Percentiles rank a stretch among this genome's conserved stretches.
phyloP scores from a whole-genome alignment of 805 yeast genomes.

The Saturnispora dispora region DNA sequence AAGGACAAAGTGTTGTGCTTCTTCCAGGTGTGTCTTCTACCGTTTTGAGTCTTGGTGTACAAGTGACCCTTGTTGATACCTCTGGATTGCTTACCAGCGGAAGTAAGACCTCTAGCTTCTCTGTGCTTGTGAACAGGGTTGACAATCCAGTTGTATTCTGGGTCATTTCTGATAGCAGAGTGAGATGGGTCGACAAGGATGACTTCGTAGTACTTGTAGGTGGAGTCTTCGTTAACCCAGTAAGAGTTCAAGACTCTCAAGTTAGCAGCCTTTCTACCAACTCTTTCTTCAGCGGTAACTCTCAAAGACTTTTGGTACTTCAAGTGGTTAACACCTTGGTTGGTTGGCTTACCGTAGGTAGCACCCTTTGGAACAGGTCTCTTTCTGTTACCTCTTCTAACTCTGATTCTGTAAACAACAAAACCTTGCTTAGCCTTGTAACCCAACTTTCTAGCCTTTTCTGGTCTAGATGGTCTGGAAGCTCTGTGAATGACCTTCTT shows the following conservation, averaged over 20 bases:
- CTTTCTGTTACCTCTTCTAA: conserved; percentile 99
- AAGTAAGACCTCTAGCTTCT: conserved; percentile 97
- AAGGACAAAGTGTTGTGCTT: conserved; percentile 95
- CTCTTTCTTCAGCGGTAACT: conserved; percentile 99
- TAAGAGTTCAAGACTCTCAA: conserved; percentile 98
- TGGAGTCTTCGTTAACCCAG: conserved; percentile 99
- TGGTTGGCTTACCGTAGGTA: conserved; percentile 99
- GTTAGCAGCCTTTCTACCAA: conserved; percentile 97
- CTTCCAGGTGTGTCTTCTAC: conserved; percentile 99
- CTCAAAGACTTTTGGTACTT: conserved; percentile 98
- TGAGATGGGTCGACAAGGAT: conserved; percentile 96
- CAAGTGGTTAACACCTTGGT: conserved; percentile 99
- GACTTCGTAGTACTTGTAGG: conserved; percentile 98
- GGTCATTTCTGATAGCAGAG: conserved; percentile 97
- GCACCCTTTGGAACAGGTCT: conserved; percentile 99
- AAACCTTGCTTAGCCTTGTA: conserved; percentile 99
- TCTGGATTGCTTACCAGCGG: conserved; percentile 98
- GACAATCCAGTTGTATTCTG: conserved; percentile 99
- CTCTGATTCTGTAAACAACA: conserved; percentile 97
- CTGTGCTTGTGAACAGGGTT: conserved; percentile 99
- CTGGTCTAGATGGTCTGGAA: conserved; percentile 97
- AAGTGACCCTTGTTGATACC: conserved; percentile 99
- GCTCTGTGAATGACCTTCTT: conserved; percentile 98
- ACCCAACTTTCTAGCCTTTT: conserved; percentile 99
- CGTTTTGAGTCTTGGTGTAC: conserved; percentile 96